A percentile compares a stretch with the other conserved stretches of the same genome.
These are phyloP conservation scores for Amaranthus hypochondriacus DNA, from an alignment of 148 eudicot genomes.

Conservation along the genomic window DNA sequence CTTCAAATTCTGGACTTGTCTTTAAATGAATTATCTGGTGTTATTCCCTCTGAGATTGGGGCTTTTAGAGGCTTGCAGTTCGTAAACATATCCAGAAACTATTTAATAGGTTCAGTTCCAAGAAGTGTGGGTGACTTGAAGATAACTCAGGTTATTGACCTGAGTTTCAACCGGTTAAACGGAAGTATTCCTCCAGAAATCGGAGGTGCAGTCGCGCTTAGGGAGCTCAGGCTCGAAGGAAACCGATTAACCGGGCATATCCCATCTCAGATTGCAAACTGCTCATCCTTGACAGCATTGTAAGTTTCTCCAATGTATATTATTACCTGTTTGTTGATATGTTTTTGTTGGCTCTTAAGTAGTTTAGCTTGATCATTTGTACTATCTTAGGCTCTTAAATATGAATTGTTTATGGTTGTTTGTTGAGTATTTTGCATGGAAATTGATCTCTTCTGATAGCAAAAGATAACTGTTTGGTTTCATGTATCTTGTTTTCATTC, in stretches of 20 bases:
- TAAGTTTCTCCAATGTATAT: constrained; percentile 36
- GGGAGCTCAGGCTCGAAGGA: constrained; percentile 47
- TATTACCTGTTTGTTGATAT: not conserved
- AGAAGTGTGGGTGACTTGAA: constrained; percentile 50
- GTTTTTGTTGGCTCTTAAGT: not conserved
- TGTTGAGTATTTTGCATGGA: not conserved
- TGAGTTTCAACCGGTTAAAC: constrained; percentile 58
- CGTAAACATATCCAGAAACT: constrained; percentile 61
- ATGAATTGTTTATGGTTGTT: not conserved
- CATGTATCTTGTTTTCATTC: constrained; percentile 1
- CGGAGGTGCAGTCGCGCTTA: constrained; percentile 46
- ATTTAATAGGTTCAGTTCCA: constrained; percentile 53
- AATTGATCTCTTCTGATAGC: not conserved
- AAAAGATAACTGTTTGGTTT: not conserved
- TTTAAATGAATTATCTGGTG: constrained; percentile 56
- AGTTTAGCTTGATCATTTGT: not conserved
- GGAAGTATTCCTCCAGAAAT: constrained; percentile 67
- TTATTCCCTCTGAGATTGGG: constrained; percentile 42
- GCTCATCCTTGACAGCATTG: constrained; percentile 65
- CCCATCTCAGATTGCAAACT: constrained; percentile 57
- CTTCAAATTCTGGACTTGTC: constrained; percentile 64
- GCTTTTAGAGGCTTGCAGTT: constrained; percentile 44
- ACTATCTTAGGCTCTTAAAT: not conserved
- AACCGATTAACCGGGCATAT: constrained; percentile 53
- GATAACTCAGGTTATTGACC: constrained; percentile 43